These are phyloP conservation scores for Coniella vitis DNA, from an alignment of 2,329 filamentous ascomycete species.

Conservation along the genomic window DNA sequence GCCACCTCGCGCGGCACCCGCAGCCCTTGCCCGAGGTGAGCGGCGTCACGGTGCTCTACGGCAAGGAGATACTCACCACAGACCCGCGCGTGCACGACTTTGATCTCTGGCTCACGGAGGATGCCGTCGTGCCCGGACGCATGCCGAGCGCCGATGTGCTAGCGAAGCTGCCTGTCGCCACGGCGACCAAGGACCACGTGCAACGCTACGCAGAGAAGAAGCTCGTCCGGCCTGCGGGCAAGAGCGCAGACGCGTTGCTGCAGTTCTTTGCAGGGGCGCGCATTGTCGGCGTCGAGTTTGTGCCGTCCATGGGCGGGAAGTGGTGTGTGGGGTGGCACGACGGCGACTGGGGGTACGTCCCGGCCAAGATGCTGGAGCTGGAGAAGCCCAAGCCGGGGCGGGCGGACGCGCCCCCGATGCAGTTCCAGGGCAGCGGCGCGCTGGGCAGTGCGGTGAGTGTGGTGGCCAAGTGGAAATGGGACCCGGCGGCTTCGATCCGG, in stretches of 20 bases:
- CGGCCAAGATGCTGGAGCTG: conserved; percentile 41
- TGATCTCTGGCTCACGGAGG: conserved; percentile 25
- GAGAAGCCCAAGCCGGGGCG: conserved; percentile 36
- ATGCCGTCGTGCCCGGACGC: conserved; percentile 20
- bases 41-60: conserved; percentile 32
- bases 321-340: conserved; percentile 55
- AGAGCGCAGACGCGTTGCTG: conserved; percentile 27
- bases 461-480: conserved; percentile 47
- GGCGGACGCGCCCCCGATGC: conserved; percentile 23
- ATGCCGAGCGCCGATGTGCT: conserved; percentile 12
- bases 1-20: conserved; percentile 32
- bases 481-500: conserved; percentile 27
- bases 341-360: conserved; percentile 42
- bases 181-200: conserved; percentile 28
- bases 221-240: conserved; percentile 27
- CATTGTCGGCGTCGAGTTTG: conserved; percentile 45
- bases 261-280: conserved; percentile 39
- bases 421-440: conserved; percentile 37
- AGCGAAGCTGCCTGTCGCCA: conserved; percentile 27
- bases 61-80: conserved; percentile 16
- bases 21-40: conserved; percentile 32
- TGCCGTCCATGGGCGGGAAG: conserved; percentile 44
- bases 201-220: conserved; percentile 28
- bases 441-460: conserved; percentile 37
- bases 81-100: conserved; percentile 16